These are phyloP conservation scores for Hanseniaspora thailandica DNA, from an alignment of 805 yeast genomes.

Conservation along the genomic window DNA sequence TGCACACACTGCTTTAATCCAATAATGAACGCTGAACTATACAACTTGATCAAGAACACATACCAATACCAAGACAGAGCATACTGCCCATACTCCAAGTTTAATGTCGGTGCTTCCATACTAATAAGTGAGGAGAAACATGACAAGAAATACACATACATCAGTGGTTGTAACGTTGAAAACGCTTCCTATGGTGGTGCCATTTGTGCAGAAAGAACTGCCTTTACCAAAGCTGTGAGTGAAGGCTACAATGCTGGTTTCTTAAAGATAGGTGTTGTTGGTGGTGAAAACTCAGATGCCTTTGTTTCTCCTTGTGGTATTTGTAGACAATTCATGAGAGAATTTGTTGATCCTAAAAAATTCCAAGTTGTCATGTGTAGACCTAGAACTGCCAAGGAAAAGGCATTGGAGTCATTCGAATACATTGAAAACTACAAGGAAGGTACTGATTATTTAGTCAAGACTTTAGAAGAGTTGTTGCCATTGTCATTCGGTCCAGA, in stretches of 20 bases:
- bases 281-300: constrained; percentile 46
- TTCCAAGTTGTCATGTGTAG: constrained; percentile 62
- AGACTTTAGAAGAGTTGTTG: constrained; percentile 49
- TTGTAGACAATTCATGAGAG: constrained; percentile 81
- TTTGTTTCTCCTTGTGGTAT: constrained; percentile 86
- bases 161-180: constrained; percentile 80
- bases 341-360: constrained; percentile 42
- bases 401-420: not conserved
- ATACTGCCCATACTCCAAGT: constrained; percentile 39
- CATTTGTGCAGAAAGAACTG: constrained; percentile 66
- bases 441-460: constrained; percentile 36
- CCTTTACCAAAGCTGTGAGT: constrained; percentile 46
- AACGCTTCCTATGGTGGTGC: constrained; percentile 81
- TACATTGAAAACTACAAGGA: constrained; percentile 22
- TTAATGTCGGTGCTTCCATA: constrained; percentile 66
- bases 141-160: constrained; percentile 18
- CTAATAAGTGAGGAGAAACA: constrained; percentile 32
- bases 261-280: constrained; percentile 48
- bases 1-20: not conserved
- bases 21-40: constrained; percentile 22
- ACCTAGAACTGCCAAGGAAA: constrained; percentile 14
- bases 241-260: constrained; percentile 28
- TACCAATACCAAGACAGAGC: constrained; percentile 33
- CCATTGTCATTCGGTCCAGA: constrained; percentile 87
- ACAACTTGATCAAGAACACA: constrained; percentile 25